Conservation (phyloP, 441 rosid species). For the Adansonia madagascariensis region DNA sequence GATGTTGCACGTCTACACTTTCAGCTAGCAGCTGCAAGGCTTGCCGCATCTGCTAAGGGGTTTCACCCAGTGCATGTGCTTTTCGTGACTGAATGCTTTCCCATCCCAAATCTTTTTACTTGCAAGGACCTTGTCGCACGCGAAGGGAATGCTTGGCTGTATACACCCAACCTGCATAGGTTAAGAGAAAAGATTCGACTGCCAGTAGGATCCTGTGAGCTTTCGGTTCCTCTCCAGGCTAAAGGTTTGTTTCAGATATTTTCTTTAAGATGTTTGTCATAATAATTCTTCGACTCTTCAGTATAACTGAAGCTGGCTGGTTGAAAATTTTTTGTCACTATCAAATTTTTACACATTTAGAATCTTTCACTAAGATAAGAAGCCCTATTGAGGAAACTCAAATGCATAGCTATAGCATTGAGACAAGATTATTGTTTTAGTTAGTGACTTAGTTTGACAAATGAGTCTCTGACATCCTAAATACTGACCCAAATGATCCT, state of each 20-base stretch:
- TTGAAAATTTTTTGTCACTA: background rate
- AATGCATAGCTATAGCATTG: background rate
- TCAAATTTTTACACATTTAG: background rate
- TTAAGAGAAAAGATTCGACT: slow-evolving; percentile 67
- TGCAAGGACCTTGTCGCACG: slow-evolving; percentile 66
- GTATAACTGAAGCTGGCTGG: slow-evolving; percentile 3
- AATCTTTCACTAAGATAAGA: slow-evolving; percentile 3
- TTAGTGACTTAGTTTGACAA: background rate
- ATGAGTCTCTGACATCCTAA: slow-evolving; percentile 3
- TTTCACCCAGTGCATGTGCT: slow-evolving; percentile 69
- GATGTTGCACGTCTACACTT: slow-evolving; percentile 81
- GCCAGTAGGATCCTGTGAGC: slow-evolving; percentile 86
- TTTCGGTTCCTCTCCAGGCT: slow-evolving; percentile 75
- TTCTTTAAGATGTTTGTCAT: slow-evolving; percentile 2
- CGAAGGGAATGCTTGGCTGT: slow-evolving; percentile 74
- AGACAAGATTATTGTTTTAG: background rate
- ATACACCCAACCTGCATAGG: slow-evolving; percentile 58
- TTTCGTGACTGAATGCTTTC: slow-evolving; percentile 69
- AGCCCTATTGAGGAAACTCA: slow-evolving; percentile 3
- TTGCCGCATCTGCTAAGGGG: slow-evolving; percentile 75
- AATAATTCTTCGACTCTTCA: slow-evolving; percentile 5
- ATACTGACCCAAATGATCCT: background rate
- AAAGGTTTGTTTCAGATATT: slow-evolving; percentile 56
- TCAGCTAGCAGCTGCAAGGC: slow-evolving; percentile 79
- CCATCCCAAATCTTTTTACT: slow-evolving; percentile 73